Base-by-base conservation (phyloP, 2,329 filamentous ascomycete species). In the Fusarium citri region DNA sequence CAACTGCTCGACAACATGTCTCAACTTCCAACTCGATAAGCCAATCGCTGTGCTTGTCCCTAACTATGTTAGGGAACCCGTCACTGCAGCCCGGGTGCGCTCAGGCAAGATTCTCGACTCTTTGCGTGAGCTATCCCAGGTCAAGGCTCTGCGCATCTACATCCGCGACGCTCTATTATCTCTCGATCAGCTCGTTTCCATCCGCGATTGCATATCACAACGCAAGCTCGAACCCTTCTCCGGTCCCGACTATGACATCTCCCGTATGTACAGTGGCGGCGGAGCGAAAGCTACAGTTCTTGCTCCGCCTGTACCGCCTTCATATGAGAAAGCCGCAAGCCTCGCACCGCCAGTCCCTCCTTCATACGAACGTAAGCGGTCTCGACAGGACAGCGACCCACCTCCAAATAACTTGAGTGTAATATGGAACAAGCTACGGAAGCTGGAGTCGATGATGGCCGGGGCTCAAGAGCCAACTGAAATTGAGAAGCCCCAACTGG, bases 21-120 rank as follows among this genome's bases (percentile, higher is more conserved):
- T 58, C 2, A 22, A 55, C 9, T 54, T 58, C 22, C 31, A 41
- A 20, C 48, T 58, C 14, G 28, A 50, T n/a, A 41, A 25, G 5
- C 14, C 3, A 10, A 20, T 42, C 14, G 37, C 55, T 6, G 16
- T 55, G n/a, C 47, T 58, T 4, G 15, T 55, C 10, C 55, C 55
- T 8, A 41, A 4, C n/a, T 41, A 58, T 11, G 20, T 47, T 8
- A 23, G 18, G 14, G 62, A 59, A 6, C 62, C 62, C 9, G 10
- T 65, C 22, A 25, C 22, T 6, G 47, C 46, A 42, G 10, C 51
- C 4, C 53, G 62, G 7, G n/a, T 34, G 26, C 59, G 58, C n/a
- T 59, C 62, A 8, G 59, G 51, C 20, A 65, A 18, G 8, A 22
- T 65, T 25, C 28, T 65, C 1, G 62, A 65, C 34, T 23, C 46